These are phyloP conservation scores for Leersia perrieri DNA, from an alignment of 176 grass and related monocot species.

Conservation along the genomic window DNA sequence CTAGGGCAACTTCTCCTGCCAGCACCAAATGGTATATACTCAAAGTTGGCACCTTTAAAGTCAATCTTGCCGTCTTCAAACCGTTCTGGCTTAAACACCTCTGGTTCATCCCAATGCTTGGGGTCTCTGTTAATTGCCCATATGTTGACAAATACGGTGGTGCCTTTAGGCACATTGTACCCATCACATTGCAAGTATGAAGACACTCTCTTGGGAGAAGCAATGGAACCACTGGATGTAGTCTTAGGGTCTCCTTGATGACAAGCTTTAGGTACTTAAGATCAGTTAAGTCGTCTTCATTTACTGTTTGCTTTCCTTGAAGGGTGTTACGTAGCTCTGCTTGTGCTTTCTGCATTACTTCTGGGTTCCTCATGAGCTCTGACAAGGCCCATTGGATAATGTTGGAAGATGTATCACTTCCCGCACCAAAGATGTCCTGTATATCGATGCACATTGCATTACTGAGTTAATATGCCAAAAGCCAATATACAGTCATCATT, in stretches of 20 bases:
- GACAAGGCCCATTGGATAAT: slow-evolving; percentile 35
- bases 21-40: slow-evolving; percentile 35
- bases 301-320: neutral
- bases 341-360: slow-evolving; percentile 28
- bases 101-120: slow-evolving; percentile 7
- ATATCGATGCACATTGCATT: neutral
- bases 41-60: slow-evolving; percentile 25
- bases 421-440: slow-evolving; percentile 40
- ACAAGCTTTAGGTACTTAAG: slow-evolving; percentile 42
- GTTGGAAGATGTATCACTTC: slow-evolving; percentile 25
- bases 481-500: neutral
- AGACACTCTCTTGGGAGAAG: slow-evolving; percentile 25
- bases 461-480: too few species aligned
- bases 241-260: slow-evolving; percentile 47
- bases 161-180: slow-evolving; percentile 32
- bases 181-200: slow-evolving; percentile 20
- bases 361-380: slow-evolving; percentile 25
- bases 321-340: slow-evolving; percentile 13
- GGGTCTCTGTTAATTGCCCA: slow-evolving; percentile 49
- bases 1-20: slow-evolving; percentile 45
- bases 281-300: slow-evolving; percentile 18
- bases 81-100: slow-evolving; percentile 36
- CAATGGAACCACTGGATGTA: slow-evolving; percentile 37
- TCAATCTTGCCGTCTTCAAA: slow-evolving; percentile 15
- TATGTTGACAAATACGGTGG: slow-evolving; percentile 24